Conservation (phyloP, 148 eudicot genomes). For the Vaccinium darrowii region DNA sequence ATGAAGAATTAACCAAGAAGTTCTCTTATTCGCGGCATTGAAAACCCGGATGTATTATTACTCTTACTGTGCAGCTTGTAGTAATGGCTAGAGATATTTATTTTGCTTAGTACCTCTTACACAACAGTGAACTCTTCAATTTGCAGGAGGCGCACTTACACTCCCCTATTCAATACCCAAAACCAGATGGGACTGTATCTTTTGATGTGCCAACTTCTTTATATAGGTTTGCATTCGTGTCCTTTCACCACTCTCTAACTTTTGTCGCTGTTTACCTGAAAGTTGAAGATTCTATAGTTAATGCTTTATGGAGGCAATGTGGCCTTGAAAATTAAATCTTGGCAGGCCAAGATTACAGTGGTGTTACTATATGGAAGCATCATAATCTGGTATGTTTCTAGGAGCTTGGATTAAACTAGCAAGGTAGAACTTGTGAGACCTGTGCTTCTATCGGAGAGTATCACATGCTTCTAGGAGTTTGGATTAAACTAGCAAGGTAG, state of each 20-base stretch:
- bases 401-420: neutral
- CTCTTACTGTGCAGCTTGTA: neutral
- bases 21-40: neutral
- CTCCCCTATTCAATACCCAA: conserved; percentile 81
- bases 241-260: neutral
- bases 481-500: neutral
- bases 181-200: conserved; percentile 80
- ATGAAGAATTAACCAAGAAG: conserved; percentile 3
- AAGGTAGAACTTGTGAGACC: neutral
- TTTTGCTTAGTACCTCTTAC: neutral
- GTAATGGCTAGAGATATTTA: neutral
- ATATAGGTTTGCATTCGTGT: conserved; percentile 52
- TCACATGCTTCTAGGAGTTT: neutral
- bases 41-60: neutral
- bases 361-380: neutral
- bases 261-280: neutral
- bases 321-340: neutral
- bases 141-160: conserved; percentile 66
- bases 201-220: conserved; percentile 91
- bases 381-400: neutral
- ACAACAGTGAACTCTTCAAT: neutral
- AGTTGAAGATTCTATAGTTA: neutral
- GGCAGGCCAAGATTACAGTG: neutral
- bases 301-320: neutral
- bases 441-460: neutral